These are phyloP conservation scores for Fagopyrum tataricum DNA, from an alignment of 148 eudicot species.

Conservation along the genomic window DNA sequence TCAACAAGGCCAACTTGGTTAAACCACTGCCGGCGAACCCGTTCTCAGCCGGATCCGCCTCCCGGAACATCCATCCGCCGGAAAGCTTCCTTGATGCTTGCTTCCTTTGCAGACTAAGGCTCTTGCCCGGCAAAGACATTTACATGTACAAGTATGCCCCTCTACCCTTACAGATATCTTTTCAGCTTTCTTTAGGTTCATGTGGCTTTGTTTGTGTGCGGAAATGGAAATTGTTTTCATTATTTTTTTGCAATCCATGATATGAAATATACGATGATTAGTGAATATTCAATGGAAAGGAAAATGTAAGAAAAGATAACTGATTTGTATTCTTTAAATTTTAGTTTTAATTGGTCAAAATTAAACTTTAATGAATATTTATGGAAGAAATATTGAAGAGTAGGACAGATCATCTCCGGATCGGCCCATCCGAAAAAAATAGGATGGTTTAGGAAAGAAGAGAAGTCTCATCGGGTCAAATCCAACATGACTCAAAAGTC, in stretches of 20 bases:
- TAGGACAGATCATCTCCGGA: too few species aligned
- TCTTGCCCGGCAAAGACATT: conserved; percentile 42
- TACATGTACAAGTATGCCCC: conserved; percentile 51
- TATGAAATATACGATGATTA: too few species aligned
- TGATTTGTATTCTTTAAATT: too few species aligned
- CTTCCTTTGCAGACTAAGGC: conserved; percentile 34
- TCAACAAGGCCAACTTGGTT: conserved; percentile 25
- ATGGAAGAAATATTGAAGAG: too few species aligned
- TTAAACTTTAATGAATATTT: too few species aligned
- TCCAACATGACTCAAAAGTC: too few species aligned
- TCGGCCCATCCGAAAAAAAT: too few species aligned
- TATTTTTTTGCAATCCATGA: not conserved
- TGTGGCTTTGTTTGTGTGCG: not conserved
- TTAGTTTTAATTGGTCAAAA: too few species aligned
- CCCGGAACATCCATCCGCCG: not conserved
- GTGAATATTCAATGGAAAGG: too few species aligned
- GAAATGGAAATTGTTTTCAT: not conserved
- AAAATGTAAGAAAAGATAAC: too few species aligned
- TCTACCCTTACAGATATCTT: not conserved
- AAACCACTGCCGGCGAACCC: conserved; percentile 12
- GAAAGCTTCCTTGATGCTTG: conserved; percentile 31
- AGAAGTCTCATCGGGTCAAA: too few species aligned
- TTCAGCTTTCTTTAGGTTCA: not conserved
- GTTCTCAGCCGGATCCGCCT: not conserved
- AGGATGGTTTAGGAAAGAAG: too few species aligned